Evolutionary conservation across 2,329 filamentous ascomycete species (phyloP).

Genomic region (Botryotinia calthae): DNA sequence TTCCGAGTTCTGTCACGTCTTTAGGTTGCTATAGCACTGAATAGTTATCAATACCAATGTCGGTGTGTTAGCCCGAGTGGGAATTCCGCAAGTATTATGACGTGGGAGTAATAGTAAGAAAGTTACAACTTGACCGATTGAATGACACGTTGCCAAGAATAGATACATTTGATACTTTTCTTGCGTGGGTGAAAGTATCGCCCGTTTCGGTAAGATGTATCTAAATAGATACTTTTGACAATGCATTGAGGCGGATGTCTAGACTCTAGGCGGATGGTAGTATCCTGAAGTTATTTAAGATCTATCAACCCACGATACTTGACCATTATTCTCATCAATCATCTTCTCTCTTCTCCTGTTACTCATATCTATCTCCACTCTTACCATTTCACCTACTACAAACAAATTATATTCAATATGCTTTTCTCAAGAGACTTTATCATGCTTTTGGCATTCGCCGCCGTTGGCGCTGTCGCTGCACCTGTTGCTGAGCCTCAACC

Average conservation of each 20-base stretch:
- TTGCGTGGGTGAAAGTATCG: neutral
- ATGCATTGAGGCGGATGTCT: neutral
- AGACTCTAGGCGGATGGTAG: neutral
- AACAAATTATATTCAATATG: slow-evolving; percentile 15
- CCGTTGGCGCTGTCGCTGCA: slow-evolving; percentile 5
- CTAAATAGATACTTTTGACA: neutral
- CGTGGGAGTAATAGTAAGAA: slow-evolving; percentile 1
- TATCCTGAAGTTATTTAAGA: slow-evolving; percentile 2
- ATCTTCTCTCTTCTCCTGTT: neutral
- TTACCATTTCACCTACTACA: neutral
- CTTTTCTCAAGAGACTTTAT: slow-evolving; percentile 20
- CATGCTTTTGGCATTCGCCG: slow-evolving; percentile 16
- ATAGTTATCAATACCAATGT: neutral
- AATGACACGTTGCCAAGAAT: neutral
- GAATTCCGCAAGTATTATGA: neutral
- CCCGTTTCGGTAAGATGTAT: neutral
- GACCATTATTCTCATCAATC: slow-evolving; percentile 1
- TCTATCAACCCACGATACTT: slow-evolving; percentile 7
- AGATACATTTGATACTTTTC: neutral
- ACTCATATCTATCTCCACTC: neutral
- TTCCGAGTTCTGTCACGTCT: slow-evolving; percentile 15
- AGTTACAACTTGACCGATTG: neutral
- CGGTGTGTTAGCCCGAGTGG: slow-evolving; percentile 6
- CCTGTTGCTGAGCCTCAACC: slow-evolving; percentile 16
- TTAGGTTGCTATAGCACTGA: slow-evolving; percentile 5